A percentile compares a stretch with the other conserved stretches of the same genome.
Conservation (phyloP, 2,329 filamentous ascomycete species). For the Hypoxylon sp. region DNA sequence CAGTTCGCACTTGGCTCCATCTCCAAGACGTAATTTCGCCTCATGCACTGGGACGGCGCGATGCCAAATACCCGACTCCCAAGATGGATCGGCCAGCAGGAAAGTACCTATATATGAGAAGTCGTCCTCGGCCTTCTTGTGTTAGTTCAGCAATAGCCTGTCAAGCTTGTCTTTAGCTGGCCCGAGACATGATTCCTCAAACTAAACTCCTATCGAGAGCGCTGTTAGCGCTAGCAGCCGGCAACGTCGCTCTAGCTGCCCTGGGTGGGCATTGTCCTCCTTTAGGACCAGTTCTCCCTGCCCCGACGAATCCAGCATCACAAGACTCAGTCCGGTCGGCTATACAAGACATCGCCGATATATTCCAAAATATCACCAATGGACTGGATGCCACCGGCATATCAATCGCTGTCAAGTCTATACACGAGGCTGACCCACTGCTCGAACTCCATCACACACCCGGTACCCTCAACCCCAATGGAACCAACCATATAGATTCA, state of each 20-base stretch:
- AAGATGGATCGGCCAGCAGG: neutral
- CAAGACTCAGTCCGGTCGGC: conserved; percentile 50
- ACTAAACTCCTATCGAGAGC: neutral
- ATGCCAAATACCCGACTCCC: neutral
- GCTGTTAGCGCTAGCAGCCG: conserved; percentile 30
- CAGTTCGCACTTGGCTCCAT: conserved; percentile 23
- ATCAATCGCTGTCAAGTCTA: conserved; percentile 57
- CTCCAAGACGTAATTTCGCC: neutral
- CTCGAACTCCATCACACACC: conserved; percentile 59
- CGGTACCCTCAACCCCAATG: conserved; percentile 45
- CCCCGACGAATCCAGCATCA: conserved; percentile 52
- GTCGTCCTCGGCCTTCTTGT: neutral
- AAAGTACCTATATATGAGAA: conserved; percentile 30
- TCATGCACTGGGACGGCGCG: neutral
- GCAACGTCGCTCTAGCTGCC: conserved; percentile 41
- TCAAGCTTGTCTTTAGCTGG: neutral
- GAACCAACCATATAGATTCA: conserved; percentile 47
- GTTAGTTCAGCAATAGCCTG: neutral
- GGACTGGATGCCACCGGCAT: conserved; percentile 53
- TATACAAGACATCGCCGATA: conserved; percentile 39
- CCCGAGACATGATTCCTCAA: conserved; percentile 23
- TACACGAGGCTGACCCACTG: conserved; percentile 55
- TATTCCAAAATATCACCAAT: conserved; percentile 48
- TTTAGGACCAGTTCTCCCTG: conserved; percentile 57
- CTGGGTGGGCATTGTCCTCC: conserved; percentile 57